phyloP scores from a whole-genome alignment of 306 rosid species.

The Medicago arabica region DNA sequence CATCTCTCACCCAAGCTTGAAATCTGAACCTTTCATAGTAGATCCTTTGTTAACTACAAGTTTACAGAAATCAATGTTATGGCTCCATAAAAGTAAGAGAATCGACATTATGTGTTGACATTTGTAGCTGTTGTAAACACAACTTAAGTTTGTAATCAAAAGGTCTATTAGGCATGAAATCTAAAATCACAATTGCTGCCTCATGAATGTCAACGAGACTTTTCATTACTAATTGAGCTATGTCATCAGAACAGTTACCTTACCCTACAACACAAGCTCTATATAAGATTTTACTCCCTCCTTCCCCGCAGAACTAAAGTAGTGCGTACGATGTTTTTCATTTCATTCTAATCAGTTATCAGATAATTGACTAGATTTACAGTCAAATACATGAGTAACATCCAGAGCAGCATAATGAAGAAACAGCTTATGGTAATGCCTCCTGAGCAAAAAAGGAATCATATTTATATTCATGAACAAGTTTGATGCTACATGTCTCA shows the following conservation, averaged over 20 bases:
- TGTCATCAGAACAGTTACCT: constrained; percentile 32
- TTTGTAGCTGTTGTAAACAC: constrained; percentile 44
- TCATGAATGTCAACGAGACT: constrained; percentile 10
- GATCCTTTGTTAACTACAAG: constrained; percentile 32
- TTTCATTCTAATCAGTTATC: background rate
- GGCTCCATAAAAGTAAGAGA: background rate
- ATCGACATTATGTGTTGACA: constrained; percentile 6
- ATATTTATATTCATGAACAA: background rate
- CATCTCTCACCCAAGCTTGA: constrained; percentile 24
- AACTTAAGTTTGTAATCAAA: constrained; percentile 42
- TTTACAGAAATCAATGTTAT: constrained; percentile 39
- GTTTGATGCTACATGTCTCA: constrained; percentile 9
- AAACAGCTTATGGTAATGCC: background rate
- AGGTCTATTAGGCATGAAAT: constrained; percentile 47
- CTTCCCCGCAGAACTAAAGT: constrained; percentile 28
- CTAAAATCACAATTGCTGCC: constrained; percentile 35
- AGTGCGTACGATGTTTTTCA: background rate
- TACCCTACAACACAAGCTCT: constrained; percentile 10
- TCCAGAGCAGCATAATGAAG: background rate
- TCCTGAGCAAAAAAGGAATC: background rate
- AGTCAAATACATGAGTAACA: constrained; percentile 6
- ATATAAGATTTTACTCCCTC: constrained; percentile 1
- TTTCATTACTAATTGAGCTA: constrained; percentile 34
- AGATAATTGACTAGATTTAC: constrained; percentile 2
- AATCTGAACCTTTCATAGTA: constrained; percentile 32